Evolutionary conservation across 495 filamentous ascomycete species (phyloP).

Genomic region (Tuber brumale): DNA sequence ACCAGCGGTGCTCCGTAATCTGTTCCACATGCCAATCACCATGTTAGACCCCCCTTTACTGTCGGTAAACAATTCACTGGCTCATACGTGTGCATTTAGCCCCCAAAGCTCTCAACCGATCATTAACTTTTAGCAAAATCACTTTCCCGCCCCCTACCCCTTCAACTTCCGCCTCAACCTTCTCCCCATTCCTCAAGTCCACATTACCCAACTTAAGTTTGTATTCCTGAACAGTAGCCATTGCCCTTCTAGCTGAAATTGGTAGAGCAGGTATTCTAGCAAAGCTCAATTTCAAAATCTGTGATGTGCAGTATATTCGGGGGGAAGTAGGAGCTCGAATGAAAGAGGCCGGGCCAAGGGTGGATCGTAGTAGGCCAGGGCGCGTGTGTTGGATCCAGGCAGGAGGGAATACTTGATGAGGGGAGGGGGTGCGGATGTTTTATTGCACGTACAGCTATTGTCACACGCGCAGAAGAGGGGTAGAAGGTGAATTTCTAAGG

Average conservation of each 20-base stretch:
- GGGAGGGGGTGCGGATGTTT: not conserved
- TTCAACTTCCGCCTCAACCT: constrained; percentile 82
- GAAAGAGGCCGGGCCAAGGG: not conserved
- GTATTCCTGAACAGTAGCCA: constrained; percentile 53
- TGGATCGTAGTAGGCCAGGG: not conserved
- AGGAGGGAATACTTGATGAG: not conserved
- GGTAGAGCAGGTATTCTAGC: not conserved
- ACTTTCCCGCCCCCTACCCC: constrained; percentile 80
- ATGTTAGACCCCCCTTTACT: not conserved
- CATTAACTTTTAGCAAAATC: constrained; percentile 68
- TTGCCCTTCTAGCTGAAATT: constrained; percentile 11
- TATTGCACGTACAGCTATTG: not conserved
- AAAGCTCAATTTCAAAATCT: not conserved
- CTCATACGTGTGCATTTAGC: constrained; percentile 81
- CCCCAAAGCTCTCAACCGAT: constrained; percentile 68
- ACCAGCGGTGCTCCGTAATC: constrained; percentile 64
- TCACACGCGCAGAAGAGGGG: not conserved
- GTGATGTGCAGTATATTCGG: not conserved
- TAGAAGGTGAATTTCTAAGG: not conserved
- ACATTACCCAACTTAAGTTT: constrained; percentile 76
- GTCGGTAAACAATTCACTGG: too few species aligned
- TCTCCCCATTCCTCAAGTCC: constrained; percentile 68
- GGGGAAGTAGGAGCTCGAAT: not conserved
- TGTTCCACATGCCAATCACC: not conserved
- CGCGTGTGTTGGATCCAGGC: not conserved